Conservation (phyloP, 345 rosid species). For the Lumnitzera littorea region DNA sequence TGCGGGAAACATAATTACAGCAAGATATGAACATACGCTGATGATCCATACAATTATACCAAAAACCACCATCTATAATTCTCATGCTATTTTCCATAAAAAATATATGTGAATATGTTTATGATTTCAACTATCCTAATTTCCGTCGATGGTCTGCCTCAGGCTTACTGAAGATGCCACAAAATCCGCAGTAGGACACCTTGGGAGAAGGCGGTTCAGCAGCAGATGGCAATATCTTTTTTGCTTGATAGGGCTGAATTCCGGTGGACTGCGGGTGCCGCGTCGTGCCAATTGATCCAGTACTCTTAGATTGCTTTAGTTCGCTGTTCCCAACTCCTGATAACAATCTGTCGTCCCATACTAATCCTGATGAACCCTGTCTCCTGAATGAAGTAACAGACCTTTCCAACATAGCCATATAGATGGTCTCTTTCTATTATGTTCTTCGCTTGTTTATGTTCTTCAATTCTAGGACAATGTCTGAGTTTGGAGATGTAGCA, state of each 20-base stretch:
- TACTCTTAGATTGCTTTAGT: constrained; percentile 10
- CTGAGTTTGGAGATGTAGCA: not conserved
- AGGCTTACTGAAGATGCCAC: constrained; percentile 38
- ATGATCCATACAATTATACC: too few species aligned
- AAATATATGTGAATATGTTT: too few species aligned
- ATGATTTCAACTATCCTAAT: constrained; percentile 10
- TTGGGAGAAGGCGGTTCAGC: constrained; percentile 66
- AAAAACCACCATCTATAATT: too few species aligned
- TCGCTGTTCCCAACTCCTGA: constrained; percentile 22
- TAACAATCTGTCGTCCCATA: constrained; percentile 63
- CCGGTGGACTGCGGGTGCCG: too few species aligned
- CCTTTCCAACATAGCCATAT: constrained; percentile 43
- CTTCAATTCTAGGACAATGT: not conserved
- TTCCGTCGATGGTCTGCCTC: constrained; percentile 9
- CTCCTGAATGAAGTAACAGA: constrained; percentile 74
- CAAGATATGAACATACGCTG: too few species aligned
- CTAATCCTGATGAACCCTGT: constrained; percentile 79
- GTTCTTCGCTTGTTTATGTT: not conserved
- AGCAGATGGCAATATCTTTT: constrained; percentile 6
- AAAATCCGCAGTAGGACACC: constrained; percentile 48
- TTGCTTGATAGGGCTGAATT: too few species aligned
- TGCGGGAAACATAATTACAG: too few species aligned
- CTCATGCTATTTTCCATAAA: too few species aligned
- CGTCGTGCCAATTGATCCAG: constrained; percentile 15
- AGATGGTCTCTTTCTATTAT: constrained; percentile 1